These are phyloP conservation scores for Colletotrichum kahawae DNA, from an alignment of 2,329 filamentous ascomycete genomes.

Conservation along the genomic window DNA sequence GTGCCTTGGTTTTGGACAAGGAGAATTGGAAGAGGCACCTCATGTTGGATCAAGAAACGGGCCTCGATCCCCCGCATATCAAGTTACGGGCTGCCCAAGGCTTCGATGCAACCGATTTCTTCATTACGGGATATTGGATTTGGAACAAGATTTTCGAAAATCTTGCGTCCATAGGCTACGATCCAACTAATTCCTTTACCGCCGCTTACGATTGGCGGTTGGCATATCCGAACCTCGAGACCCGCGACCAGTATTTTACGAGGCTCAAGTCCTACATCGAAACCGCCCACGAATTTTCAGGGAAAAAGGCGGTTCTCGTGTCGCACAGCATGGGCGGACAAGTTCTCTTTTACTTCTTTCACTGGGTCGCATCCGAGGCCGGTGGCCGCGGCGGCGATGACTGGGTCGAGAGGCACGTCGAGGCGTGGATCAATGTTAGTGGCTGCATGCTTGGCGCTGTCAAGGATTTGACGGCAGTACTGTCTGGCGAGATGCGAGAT, in stretches of 20 bases:
- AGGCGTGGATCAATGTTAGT: slow-evolving; percentile 97
- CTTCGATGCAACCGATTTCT: slow-evolving; percentile 97
- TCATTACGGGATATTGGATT: slow-evolving; percentile 93
- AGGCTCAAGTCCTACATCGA: slow-evolving; percentile 91
- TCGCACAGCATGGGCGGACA: slow-evolving; percentile 99
- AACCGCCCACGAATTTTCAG: slow-evolving; percentile 73
- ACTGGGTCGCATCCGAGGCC: slow-evolving; percentile 78
- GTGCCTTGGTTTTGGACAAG: slow-evolving; percentile 90
- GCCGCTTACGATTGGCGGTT: slow-evolving; percentile 90
- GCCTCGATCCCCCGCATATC: slow-evolving; percentile 86
- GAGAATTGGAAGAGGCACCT: slow-evolving; percentile 94
- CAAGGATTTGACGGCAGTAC: slow-evolving; percentile 87
- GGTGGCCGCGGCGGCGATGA: slow-evolving; percentile 81
- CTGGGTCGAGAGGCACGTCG: slow-evolving; percentile 91
- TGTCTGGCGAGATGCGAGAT: slow-evolving; percentile 98
- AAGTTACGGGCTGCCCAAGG: slow-evolving; percentile 94
- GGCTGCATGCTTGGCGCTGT: slow-evolving; percentile 96
- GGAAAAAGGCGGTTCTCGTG: slow-evolving; percentile 82
- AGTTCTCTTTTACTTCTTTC: slow-evolving; percentile 81
- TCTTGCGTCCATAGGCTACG: slow-evolving; percentile 92
- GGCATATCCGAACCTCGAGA: slow-evolving; percentile 87
- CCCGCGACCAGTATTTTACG: slow-evolving; percentile 92
- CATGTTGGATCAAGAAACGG: slow-evolving; percentile 92
- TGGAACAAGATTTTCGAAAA: slow-evolving; percentile 99
- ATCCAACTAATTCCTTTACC: slow-evolving; percentile 77